phyloP scores from a whole-genome alignment of 1,284 basidiomycete species.

The Fomitiporia mediterranea region DNA sequence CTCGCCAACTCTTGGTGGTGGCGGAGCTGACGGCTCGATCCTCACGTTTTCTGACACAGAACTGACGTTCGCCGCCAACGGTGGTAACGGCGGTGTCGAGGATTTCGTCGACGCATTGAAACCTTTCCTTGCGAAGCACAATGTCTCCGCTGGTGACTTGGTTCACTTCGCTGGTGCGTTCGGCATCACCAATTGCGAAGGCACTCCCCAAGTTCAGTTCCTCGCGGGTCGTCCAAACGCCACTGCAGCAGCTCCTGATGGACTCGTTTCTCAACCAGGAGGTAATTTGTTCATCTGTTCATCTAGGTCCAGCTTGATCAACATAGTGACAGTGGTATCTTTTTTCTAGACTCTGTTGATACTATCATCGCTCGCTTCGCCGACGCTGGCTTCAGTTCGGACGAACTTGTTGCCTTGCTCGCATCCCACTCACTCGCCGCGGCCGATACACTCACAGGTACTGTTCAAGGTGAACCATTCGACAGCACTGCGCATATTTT shows the following conservation, averaged over 20 bases:
- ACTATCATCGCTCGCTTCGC: conserved; percentile 36
- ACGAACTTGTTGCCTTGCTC: conserved; percentile 39
- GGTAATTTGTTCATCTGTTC: conserved; percentile 13
- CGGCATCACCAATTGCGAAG: conserved; percentile 36
- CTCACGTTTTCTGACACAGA: conserved; percentile 31
- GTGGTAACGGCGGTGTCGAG: conserved; percentile 35
- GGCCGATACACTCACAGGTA: conserved; percentile 30
- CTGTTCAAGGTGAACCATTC: conserved; percentile 34
- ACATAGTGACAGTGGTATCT: neutral
- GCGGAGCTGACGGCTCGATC: conserved; percentile 40
- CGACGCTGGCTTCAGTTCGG: conserved; percentile 37
- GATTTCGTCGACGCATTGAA: conserved; percentile 33
- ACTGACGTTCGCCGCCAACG: conserved; percentile 3
- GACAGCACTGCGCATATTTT: conserved; percentile 37
- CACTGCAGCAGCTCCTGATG: conserved; percentile 33
- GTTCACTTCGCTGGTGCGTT: conserved; percentile 30
- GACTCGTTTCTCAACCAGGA: conserved; percentile 37
- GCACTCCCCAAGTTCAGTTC: conserved; percentile 37
- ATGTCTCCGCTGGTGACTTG: conserved; percentile 24
- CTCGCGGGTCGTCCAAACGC: conserved; percentile 34
- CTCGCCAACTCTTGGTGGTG: conserved; percentile 28
- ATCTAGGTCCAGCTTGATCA: conserved; percentile 16
- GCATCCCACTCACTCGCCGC: conserved; percentile 39
- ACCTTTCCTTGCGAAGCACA: conserved; percentile 28
- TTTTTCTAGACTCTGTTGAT: conserved; percentile 31